Percentiles rank a stretch among this genome's conserved stretches.
Conservation (phyloP, 192 early-diverging fungal genomes). For the Umbelopsis sp. region DNA sequence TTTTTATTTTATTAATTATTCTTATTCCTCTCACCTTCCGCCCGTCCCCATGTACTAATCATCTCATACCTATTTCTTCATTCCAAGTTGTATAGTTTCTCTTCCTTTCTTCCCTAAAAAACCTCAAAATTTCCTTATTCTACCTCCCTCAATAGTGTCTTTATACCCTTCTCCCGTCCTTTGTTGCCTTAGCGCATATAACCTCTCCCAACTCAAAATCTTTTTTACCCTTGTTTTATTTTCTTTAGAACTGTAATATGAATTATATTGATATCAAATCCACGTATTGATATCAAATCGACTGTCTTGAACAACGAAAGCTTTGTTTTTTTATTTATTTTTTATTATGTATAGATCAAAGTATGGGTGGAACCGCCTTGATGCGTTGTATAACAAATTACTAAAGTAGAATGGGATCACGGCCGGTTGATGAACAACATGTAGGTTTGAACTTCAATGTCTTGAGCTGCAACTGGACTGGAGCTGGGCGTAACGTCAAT, state of each 20-base stretch:
- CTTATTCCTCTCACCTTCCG: not conserved
- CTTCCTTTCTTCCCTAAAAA: not conserved
- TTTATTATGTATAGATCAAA: too few relatives aligned
- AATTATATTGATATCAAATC: not conserved
- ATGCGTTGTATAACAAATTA: too few relatives aligned
- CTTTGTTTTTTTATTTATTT: too few relatives aligned
- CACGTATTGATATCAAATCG: too few relatives aligned
- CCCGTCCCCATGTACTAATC: not conserved
- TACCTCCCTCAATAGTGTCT: not conserved
- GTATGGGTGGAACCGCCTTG: too few relatives aligned
- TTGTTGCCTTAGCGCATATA: not conserved
- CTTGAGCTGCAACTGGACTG: not conserved
- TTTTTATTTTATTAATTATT: not conserved
- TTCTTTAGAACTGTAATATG: conserved; percentile 9
- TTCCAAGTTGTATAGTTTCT: not conserved
- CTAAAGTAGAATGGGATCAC: not conserved
- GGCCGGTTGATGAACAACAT: conserved; percentile 26
- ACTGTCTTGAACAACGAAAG: too few relatives aligned
- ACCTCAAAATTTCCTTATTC: not conserved
- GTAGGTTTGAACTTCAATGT: conserved; percentile 18
- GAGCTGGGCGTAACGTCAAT: conserved; percentile 18
- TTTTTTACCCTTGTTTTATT: too few relatives aligned
- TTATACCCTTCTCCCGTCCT: not conserved
- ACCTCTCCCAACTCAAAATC: not conserved
- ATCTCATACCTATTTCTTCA: not conserved